A percentile compares a stretch with the other conserved stretches of the same genome.
Conservation (phyloP, 2,329 filamentous ascomycete genomes). For the Aspergillus brunneoviolaceus region DNA sequence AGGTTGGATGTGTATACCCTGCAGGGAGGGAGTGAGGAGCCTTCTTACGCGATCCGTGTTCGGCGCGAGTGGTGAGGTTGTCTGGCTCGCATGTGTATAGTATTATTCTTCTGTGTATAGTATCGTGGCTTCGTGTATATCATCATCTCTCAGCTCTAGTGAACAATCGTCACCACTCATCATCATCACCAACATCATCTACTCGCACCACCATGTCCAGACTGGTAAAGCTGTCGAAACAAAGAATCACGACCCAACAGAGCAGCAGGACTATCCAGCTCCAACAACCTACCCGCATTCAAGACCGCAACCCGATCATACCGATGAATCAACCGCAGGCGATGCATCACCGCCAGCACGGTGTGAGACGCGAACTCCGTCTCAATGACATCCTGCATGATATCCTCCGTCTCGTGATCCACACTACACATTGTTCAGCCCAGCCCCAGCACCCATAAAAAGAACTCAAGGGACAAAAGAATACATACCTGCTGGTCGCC, state of each 20-base stretch:
- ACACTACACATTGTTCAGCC: neutral
- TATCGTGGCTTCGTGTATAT: too few species aligned
- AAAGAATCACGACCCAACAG: neutral
- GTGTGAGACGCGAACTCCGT: neutral
- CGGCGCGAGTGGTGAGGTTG: too few species aligned
- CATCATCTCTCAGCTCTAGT: too few species aligned
- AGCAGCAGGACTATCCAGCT: neutral
- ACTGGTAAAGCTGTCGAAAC: neutral
- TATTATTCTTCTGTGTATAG: too few species aligned
- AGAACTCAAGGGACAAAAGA: neutral
- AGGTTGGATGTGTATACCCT: too few species aligned
- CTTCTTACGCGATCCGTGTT: too few species aligned
- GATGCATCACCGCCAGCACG: slow-evolving; percentile 1
- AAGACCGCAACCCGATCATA: neutral
- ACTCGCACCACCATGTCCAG: neutral
- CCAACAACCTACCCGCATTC: neutral
- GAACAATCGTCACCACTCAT: too few species aligned
- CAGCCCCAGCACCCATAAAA: neutral
- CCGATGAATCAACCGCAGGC: neutral
- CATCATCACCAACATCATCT: too few species aligned
- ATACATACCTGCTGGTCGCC: slow-evolving; percentile 21
- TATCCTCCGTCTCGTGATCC: neutral
- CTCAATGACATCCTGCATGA: neutral
- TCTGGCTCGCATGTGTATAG: too few species aligned
- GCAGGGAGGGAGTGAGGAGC: too few species aligned